Percentiles rank a stretch among this genome's conserved stretches.
phyloP scores from a whole-genome alignment of 345 rosid genomes.

The Kandelia obovata region DNA sequence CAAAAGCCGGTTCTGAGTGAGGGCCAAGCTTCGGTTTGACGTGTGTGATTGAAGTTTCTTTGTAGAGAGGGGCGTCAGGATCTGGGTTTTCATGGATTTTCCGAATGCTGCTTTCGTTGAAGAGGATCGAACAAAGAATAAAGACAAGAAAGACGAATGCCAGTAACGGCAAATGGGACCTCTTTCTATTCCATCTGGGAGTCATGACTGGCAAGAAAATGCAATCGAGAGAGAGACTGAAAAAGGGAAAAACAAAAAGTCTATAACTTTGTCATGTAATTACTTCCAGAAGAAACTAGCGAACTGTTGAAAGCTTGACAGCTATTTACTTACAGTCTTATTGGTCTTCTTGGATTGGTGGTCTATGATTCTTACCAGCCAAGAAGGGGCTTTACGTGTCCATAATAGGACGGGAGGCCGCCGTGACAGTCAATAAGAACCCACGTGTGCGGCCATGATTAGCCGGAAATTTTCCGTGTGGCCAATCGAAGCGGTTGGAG shows the following conservation, averaged over 20 bases:
- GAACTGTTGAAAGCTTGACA: neutral
- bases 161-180: slow-evolving; percentile 54
- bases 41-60: slow-evolving; percentile 28
- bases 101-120: slow-evolving; percentile 55
- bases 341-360: too few species aligned
- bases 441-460: too few species aligned
- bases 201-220: slow-evolving; percentile 24
- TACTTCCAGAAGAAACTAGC: neutral
- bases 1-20: slow-evolving; percentile 24
- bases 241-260: neutral
- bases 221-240: neutral
- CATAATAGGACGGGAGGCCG: too few species aligned
- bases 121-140: slow-evolving; percentile 46
- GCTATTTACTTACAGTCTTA: too few species aligned
- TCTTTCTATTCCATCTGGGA: slow-evolving; percentile 75
- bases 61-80: slow-evolving; percentile 19
- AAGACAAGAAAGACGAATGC: slow-evolving; percentile 42
- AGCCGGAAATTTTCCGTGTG: too few species aligned
- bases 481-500: too few species aligned
- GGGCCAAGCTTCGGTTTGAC: slow-evolving; percentile 54
- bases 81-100: slow-evolving; percentile 42
- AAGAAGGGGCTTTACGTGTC: too few species aligned
- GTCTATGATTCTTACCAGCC: too few species aligned
- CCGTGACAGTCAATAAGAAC: too few species aligned
- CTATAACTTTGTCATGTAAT: too few species aligned